Base-by-base conservation (phyloP, 163 green algal genomes). In the Coccomyxa subellipsoidea region DNA sequence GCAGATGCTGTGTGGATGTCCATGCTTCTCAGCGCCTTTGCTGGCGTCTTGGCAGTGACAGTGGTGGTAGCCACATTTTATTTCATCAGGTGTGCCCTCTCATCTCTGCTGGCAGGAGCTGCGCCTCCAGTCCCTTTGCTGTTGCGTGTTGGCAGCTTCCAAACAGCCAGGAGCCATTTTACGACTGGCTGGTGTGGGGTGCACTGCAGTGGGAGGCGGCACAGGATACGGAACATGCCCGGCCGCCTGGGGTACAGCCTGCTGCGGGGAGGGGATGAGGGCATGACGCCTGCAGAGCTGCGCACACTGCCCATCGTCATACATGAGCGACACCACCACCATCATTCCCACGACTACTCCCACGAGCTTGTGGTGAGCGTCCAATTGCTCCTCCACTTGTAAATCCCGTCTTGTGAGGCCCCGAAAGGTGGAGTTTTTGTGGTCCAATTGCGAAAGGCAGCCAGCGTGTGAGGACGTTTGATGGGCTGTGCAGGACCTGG, bases 31-130 rank as follows among this genome's bases (percentile, higher is more conserved):
- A 89, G 73, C 18, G 90, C 92, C 1, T 88, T 95, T 23, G 86
- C 95, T 34, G 95, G 90, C 12, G 82, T 97, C 59, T 82, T 97
- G 81, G 90, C 92, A 21, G 85, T 97, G 38, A 89, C 86, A 1
- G 85, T 95, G 0, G 88, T 97, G 69, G 84, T 96, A 32, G 88
- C 90, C 39, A 93, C 91, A 7, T 95, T 97, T 72, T 95, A 93
- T 80, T 87, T 93, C 38, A 92, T 96, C 54, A 85, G 87, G 35
- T 84, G 80, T 35, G 36, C 25, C 25, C 15, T 40, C 39, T 27
- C 2, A 12, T 18, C n/a, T 37, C 12, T 25, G 21, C 31, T 6
- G 23, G 27, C 4, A 47, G 47, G 15, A 54, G 9, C 32, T 34
- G 3, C n/a, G n/a, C 53, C 53, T 59, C 15, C 73, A 79, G 29